Evolutionary conservation across 257 asterid species (phyloP).

Genomic region (Solanum commersonii): DNA sequence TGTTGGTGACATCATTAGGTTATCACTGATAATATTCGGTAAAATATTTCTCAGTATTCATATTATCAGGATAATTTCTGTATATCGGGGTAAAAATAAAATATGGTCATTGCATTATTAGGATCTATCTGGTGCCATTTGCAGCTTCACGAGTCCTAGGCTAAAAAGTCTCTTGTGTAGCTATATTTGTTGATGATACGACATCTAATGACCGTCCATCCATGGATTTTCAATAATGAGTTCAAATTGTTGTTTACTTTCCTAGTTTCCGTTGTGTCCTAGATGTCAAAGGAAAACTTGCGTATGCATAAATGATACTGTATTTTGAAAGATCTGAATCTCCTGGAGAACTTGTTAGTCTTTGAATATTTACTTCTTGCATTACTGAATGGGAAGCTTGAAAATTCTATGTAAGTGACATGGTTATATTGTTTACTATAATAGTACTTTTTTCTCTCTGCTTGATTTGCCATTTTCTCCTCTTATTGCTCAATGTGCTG

Average conservation of each 20-base stretch:
- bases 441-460: not conserved
- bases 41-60: not conserved
- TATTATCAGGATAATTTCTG: not conserved
- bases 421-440: not conserved
- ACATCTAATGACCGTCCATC: not conserved
- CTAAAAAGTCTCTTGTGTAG: not conserved
- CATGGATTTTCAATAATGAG: not conserved
- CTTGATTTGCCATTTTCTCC: not conserved
- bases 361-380: not conserved
- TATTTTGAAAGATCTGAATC: not conserved
- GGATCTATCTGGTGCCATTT: not conserved
- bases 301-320: not conserved
- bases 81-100: not conserved
- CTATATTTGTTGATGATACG: not conserved
- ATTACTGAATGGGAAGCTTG: not conserved
- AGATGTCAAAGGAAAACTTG: not conserved
- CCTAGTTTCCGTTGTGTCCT: not conserved
- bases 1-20: not conserved
- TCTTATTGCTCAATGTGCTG: not conserved
- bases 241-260: not conserved
- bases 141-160: not conserved
- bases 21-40: not conserved
- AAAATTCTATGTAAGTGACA: not conserved
- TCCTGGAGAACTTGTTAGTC: not conserved
- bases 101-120: not conserved